phyloP scores from a whole-genome alignment of 768 basidiomycete genomes.

The Hypholoma sublateritium region DNA sequence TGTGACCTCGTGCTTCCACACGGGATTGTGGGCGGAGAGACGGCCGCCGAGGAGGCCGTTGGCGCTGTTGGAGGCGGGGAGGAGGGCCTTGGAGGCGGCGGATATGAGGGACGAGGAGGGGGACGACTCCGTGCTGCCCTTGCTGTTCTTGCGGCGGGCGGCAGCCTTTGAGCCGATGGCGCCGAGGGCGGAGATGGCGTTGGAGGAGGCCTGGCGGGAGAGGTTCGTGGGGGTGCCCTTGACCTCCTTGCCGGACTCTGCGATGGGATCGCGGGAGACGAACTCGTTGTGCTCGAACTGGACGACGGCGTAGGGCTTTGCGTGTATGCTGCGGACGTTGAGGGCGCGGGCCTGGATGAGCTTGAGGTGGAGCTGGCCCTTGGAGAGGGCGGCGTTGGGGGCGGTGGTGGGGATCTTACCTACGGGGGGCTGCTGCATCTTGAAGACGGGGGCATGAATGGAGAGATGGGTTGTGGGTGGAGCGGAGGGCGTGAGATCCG shows the following conservation, averaged over 20 bases:
- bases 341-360: conserved; percentile 89
- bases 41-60: conserved; percentile 56
- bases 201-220: conserved; percentile 47
- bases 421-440: conserved; percentile 69
- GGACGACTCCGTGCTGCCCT: conserved; percentile 44
- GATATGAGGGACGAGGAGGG: conserved; percentile 31
- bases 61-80: conserved; percentile 23
- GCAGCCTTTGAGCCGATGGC: conserved; percentile 55
- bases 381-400: conserved; percentile 36
- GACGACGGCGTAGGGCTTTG: conserved; percentile 91
- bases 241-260: conserved; percentile 85
- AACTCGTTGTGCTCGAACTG: conserved; percentile 99
- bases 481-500: conserved; percentile 43
- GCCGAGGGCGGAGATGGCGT: conserved; percentile 64
- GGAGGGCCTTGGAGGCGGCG: conserved; percentile 30
- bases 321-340: conserved; percentile 61
- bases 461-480: conserved; percentile 61
- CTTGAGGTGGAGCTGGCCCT: conserved; percentile 91
- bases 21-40: conserved; percentile 80
- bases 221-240: conserved; percentile 74
- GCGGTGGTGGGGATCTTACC: conserved; percentile 38
- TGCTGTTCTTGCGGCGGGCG: conserved; percentile 38
- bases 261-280: conserved; percentile 85
- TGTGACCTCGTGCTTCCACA: conserved; percentile 98
- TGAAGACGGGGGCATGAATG: conserved; percentile 83